phyloP scores from a whole-genome alignment of 345 rosid genomes.

The Eucalyptus curtisii region DNA sequence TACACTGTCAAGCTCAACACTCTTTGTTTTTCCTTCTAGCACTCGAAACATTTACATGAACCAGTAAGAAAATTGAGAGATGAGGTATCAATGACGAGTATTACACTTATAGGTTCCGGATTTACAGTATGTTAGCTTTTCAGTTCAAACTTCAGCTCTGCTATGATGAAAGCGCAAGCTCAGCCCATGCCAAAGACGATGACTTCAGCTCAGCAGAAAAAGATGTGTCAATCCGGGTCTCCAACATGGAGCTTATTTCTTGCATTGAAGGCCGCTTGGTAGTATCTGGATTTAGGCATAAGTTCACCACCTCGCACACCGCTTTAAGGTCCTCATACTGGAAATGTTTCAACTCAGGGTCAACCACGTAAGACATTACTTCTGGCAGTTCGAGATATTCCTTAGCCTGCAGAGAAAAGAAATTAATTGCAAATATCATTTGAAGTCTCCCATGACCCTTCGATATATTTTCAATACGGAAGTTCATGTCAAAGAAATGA shows the following conservation, averaged over 20 bases:
- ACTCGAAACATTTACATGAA: constrained; percentile 30
- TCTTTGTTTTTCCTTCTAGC: constrained; percentile 3
- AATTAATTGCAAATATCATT: not conserved
- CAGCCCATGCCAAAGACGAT: constrained; percentile 95
- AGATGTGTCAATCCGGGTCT: constrained; percentile 64
- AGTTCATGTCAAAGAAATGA: not conserved
- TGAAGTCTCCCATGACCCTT: not conserved
- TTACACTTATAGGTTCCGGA: constrained; percentile 7
- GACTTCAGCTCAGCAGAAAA: constrained; percentile 64
- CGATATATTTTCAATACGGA: not conserved
- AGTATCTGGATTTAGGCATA: constrained; percentile 52
- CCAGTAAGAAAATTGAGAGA: not conserved
- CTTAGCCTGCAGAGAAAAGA: constrained; percentile 52
- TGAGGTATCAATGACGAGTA: not conserved
- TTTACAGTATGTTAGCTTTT: constrained; percentile 32
- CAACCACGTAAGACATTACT: constrained; percentile 64
- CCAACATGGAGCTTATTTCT: constrained; percentile 49
- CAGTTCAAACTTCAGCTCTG: not conserved
- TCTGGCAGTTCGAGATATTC: constrained; percentile 72
- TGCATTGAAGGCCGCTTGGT: constrained; percentile 47
- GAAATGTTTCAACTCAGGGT: constrained; percentile 84
- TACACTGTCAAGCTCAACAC: constrained; percentile 4
- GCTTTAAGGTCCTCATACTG: constrained; percentile 59
- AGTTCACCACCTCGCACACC: constrained; percentile 65
- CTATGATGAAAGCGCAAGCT: constrained; percentile 78